Percentiles rank a stretch among this genome's conserved stretches.
phyloP scores from a whole-genome alignment of 306 rosid genomes.

The Lablab purpureus region DNA sequence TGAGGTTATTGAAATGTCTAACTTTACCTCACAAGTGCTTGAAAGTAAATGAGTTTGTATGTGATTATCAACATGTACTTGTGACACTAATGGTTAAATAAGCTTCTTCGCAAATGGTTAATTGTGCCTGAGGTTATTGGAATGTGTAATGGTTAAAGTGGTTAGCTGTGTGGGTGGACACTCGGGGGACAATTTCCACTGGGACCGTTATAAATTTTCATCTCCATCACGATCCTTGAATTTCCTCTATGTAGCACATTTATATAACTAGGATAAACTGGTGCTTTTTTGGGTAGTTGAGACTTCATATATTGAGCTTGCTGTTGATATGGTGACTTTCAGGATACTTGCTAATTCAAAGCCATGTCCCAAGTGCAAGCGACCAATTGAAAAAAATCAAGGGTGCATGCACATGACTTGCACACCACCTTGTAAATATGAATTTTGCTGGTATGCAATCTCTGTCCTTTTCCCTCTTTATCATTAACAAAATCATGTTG shows the following conservation, averaged over 20 bases:
- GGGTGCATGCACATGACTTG: slow-evolving; percentile 97
- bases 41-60: not conserved
- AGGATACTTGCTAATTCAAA: slow-evolving; percentile 91
- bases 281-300: slow-evolving; percentile 19
- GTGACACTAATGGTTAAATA: not conserved
- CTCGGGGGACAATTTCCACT: not conserved
- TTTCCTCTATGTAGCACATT: slow-evolving; percentile 27
- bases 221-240: slow-evolving; percentile 24
- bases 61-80: not conserved
- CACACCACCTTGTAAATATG: slow-evolving; percentile 81
- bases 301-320: slow-evolving; percentile 25
- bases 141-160: not conserved
- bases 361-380: slow-evolving; percentile 93
- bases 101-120: not conserved
- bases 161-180: not conserved
- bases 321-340: slow-evolving; percentile 40
- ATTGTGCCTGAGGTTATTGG: not conserved
- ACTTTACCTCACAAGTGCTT: not conserved
- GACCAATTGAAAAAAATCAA: slow-evolving; percentile 84
- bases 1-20: not conserved
- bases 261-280: not conserved
- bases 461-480: not conserved
- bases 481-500: not conserved
- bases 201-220: not conserved
- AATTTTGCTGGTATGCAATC: slow-evolving; percentile 80